Base-by-base conservation (phyloP, 495 filamentous ascomycete genomes). In the Xylaria bambusicola region DNA sequence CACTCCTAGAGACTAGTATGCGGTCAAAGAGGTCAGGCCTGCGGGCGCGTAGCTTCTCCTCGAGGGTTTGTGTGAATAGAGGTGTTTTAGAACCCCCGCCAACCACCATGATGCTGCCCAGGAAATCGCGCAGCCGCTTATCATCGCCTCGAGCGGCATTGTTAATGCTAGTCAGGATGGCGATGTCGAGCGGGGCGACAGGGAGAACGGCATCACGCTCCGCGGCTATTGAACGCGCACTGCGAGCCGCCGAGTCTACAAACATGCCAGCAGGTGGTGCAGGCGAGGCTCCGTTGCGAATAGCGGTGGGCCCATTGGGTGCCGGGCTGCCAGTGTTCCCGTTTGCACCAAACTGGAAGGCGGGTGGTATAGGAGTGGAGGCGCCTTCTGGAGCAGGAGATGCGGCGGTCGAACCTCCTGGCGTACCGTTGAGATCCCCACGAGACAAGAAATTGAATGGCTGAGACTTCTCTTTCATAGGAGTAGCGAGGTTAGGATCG, bases 81-180 rank as follows among this genome's bases (percentile, higher is more conserved):
- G 84, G 84, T 0, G 88, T 87, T 79, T 93, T 86, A 50, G 88
- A 87, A 7, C 91, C 95, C 20, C 94, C 94, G 46, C 94, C 94
- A 49, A 97, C 84, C 2, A 97, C 85, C 92, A 98, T 97, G 77
- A 98, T 96, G 36, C 90, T 89, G 21, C 91, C 91, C 26, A 96
- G 79, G 73, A 95, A 92, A 66, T 98, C 95, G 18, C 89, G 84
- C 61, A 93, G 85, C 72, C 94, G 95, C 73, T 92, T 92, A 52
- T 98, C 95, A 66, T 97, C 93, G 35, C 84, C 87, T 57, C 88
- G 88, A 23, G 91, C 87, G 6, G 91, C 94, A 68, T 97, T 90
- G 15, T 87, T 82, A 67, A 98, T 94, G 24, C 84, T 88, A 20
- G 89, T 90, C 48, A 97, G 77, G 66, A 98, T 95, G 9, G 95